Percentiles rank a stretch among this genome's conserved stretches.
Evolutionary conservation across 2,329 filamentous ascomycete genomes (phyloP).

Genomic region (Ceratocystis alfenasii): DNA sequence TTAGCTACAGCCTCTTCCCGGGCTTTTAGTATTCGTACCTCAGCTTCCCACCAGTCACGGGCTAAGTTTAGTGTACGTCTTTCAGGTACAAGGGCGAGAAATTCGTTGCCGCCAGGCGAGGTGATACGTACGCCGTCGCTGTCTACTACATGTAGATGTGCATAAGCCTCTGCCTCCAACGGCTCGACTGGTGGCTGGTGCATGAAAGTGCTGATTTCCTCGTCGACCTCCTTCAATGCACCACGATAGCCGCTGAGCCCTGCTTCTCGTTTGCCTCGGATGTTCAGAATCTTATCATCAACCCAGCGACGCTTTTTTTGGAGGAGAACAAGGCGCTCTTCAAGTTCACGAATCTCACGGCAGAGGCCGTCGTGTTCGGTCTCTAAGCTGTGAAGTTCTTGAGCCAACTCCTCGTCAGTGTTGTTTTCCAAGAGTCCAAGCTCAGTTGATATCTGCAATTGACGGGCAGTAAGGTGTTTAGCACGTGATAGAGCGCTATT

Average conservation of each 20-base stretch:
- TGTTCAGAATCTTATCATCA: conserved; percentile 47
- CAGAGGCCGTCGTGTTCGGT: conserved; percentile 43
- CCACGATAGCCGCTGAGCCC: conserved; percentile 60
- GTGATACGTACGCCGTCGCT: conserved; percentile 21
- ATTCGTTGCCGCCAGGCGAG: conserved; percentile 38
- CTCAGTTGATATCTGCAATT: conserved; percentile 39
- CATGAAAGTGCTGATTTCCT: conserved; percentile 48
- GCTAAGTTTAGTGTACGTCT: conserved; percentile 60
- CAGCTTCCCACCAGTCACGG: conserved; percentile 55
- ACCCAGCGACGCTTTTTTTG: conserved; percentile 49
- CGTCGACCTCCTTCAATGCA: conserved; percentile 53
- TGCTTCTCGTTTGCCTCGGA: conserved; percentile 54
- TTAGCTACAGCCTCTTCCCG: conserved; percentile 45
- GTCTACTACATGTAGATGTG: conserved; percentile 16
- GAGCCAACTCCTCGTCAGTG: conserved; percentile 45
- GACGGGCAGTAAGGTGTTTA: conserved; percentile 40
- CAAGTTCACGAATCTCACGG: conserved; percentile 53
- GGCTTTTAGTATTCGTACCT: conserved; percentile 44
- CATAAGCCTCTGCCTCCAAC: conserved; percentile 38
- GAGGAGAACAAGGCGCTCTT: conserved; percentile 50
- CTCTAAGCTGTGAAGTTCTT: conserved; percentile 48
- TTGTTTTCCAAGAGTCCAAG: conserved; percentile 44
- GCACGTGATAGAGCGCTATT: conserved; percentile 48
- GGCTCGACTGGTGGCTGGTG: conserved; percentile 44
- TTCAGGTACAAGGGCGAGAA: conserved; percentile 49